phyloP scores from a whole-genome alignment of 139 green algal species.

The Zygnema circumcarinatum region DNA sequence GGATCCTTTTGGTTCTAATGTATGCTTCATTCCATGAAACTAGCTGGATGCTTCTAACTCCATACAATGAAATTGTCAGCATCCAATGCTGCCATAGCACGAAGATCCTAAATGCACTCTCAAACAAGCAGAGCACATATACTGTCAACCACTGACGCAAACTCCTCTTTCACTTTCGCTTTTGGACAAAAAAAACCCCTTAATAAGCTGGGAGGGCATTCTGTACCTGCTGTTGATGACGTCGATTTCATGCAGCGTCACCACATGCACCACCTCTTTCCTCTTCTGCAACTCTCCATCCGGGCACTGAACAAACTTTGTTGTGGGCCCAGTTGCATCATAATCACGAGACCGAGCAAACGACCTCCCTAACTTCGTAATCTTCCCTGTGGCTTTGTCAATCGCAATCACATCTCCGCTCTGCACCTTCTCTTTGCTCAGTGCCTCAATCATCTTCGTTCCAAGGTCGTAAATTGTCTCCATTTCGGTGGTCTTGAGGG shows the following conservation, averaged over 20 bases:
- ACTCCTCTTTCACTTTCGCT: too few relatives aligned
- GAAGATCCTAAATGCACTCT: too few relatives aligned
- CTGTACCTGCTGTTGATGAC: slow-evolving; percentile 92
- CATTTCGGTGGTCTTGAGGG: slow-evolving; percentile 98
- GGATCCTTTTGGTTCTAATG: too few relatives aligned
- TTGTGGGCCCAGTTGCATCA: slow-evolving; percentile 93
- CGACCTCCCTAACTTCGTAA: slow-evolving; percentile 90
- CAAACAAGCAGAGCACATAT: too few relatives aligned
- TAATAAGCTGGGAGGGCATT: too few relatives aligned
- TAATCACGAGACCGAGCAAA: slow-evolving; percentile 94
- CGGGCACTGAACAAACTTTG: slow-evolving; percentile 97
- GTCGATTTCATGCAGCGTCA: slow-evolving; percentile 97
- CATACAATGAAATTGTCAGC: too few relatives aligned
- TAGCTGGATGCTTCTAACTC: too few relatives aligned
- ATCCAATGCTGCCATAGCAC: too few relatives aligned
- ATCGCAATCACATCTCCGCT: slow-evolving; percentile 96
- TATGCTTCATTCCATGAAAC: too few relatives aligned
- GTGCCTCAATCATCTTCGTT: slow-evolving; percentile 71
- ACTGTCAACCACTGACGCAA: too few relatives aligned
- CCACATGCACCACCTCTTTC: slow-evolving; percentile 97
- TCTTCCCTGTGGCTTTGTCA: slow-evolving; percentile 89
- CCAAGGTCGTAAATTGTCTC: slow-evolving; percentile 99
- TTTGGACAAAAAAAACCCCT: too few relatives aligned
- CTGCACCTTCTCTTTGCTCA: slow-evolving; percentile 90
- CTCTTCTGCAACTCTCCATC: slow-evolving; percentile 97